Base-by-base conservation (phyloP, 768 basidiomycete species). In the Mycena rebaudengoi region DNA sequence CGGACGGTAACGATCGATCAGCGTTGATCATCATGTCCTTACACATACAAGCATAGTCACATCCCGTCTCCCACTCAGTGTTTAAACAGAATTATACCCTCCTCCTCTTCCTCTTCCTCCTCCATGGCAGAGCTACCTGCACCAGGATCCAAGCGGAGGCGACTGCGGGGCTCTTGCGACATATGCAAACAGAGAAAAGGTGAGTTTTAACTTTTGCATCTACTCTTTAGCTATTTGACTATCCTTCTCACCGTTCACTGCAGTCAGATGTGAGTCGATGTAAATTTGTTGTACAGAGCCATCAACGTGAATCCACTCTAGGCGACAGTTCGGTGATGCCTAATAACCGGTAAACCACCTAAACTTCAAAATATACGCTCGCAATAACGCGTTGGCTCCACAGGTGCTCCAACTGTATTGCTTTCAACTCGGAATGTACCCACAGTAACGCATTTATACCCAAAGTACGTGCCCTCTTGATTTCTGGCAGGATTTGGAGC, bases 301-400 rank as follows among this genome's bases (percentile, higher is more conserved):
- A n/a, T 58, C 7, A 54, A 7, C 12, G 7, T 5, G 10, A 23
- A 20, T n/a, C n/a, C n/a, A 37, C 10, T 35, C 8, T 51, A 89
- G 88, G 89, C 71, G 90, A 94, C 76, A 91, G 91, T 61, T 86
- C 85, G 4, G 88, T 87, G 69, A 89, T 86, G 86, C 85, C 88
- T 2, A 83, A 82, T 29, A 87, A n/a, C n/a, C n/a, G n/a, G n/a
- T n/a, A n/a, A n/a, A n/a, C n/a, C n/a, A n/a, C n/a, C n/a, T n/a
- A n/a, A n/a, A n/a, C n/a, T n/a, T n/a, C n/a, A n/a, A n/a, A n/a
- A n/a, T n/a, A n/a, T n/a, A n/a, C n/a, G n/a, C n/a, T n/a, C n/a
- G n/a, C n/a, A n/a, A n/a, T n/a, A n/a, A n/a, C n/a, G n/a, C n/a
- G n/a, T n/a, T n/a, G n/a, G n/a, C n/a, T n/a, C n/a, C n/a, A 88